These are phyloP conservation scores for Malus hybrid DNA, from an alignment of 331 rosid species.

Conservation along the genomic window DNA sequence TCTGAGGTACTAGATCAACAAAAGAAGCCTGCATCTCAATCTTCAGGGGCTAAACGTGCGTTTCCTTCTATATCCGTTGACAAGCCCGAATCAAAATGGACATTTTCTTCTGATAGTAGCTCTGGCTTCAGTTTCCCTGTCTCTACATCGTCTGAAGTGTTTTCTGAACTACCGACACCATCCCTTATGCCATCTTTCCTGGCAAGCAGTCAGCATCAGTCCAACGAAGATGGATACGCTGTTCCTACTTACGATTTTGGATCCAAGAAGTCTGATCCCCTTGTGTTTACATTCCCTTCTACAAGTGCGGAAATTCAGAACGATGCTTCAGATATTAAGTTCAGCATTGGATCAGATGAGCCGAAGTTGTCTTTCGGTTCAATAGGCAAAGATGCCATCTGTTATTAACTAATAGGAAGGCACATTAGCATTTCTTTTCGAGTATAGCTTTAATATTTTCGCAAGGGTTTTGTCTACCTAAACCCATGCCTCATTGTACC, in stretches of 20 bases:
- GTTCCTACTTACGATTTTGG: conserved; percentile 55
- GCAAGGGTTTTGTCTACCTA: background rate
- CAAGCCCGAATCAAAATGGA: conserved; percentile 57
- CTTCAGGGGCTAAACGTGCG: conserved; percentile 40
- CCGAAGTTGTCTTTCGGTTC: conserved; percentile 44
- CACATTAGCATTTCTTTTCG: background rate
- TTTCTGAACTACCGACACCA: conserved; percentile 79
- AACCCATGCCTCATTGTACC: background rate
- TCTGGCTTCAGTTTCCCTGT: conserved; percentile 74
- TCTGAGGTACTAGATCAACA: conserved; percentile 21
- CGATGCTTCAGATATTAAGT: conserved; percentile 42
- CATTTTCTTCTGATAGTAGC: conserved; percentile 34
- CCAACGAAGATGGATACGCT: conserved; percentile 17
- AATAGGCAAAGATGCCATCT: conserved; percentile 40
- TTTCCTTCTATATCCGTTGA: conserved; percentile 55
- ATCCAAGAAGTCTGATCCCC: conserved; percentile 32
- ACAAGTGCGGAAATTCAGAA: conserved; percentile 27
- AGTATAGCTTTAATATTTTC: background rate
- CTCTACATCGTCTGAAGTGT: conserved; percentile 40
- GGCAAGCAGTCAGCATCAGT: conserved; percentile 22
- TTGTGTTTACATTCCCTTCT: conserved; percentile 70
- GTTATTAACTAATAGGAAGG: conserved; percentile 29
- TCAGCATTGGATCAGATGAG: conserved; percentile 61
- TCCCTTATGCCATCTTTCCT: conserved; percentile 53
- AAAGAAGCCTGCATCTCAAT: conserved; percentile 22